Evolutionary conservation across 768 basidiomycete species (phyloP).

Genomic region (Rhodotorula taiwanensis): DNA sequence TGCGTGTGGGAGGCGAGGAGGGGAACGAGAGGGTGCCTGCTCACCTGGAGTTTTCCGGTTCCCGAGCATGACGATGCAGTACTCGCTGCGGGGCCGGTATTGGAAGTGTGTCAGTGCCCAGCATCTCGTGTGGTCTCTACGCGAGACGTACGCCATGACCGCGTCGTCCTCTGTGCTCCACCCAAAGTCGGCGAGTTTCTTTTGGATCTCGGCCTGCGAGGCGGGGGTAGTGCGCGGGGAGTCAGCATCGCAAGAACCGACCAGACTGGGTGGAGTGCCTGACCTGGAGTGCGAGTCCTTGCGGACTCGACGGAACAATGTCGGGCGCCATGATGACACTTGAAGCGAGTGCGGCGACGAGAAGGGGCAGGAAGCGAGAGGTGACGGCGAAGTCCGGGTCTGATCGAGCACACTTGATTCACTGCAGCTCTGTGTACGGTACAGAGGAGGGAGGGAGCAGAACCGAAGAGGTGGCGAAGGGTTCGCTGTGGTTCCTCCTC

Average conservation of each 20-base stretch:
- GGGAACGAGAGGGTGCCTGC: background rate
- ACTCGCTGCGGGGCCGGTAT: slow-evolving; percentile 22
- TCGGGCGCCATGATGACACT: slow-evolving; percentile 11
- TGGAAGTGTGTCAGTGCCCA: background rate
- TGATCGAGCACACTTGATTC: too few relatives aligned
- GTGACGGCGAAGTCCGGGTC: background rate
- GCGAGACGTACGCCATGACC: slow-evolving; percentile 37
- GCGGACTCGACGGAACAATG: slow-evolving; percentile 18
- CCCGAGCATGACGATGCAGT: slow-evolving; percentile 38
- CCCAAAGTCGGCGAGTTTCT: slow-evolving; percentile 35
- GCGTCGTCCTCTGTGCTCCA: slow-evolving; percentile 40
- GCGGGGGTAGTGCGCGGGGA: background rate
- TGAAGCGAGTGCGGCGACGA: too few relatives aligned
- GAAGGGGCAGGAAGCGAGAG: background rate
- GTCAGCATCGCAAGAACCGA: too few relatives aligned
- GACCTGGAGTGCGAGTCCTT: slow-evolving; percentile 33
- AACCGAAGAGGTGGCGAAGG: too few relatives aligned
- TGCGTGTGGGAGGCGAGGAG: background rate
- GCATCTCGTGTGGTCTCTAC: too few relatives aligned
- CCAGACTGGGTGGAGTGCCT: background rate
- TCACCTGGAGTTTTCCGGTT: slow-evolving; percentile 33
- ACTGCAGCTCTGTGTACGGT: too few relatives aligned
- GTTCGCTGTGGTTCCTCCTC: background rate
- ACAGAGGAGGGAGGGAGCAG: too few relatives aligned
- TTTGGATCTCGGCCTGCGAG: slow-evolving; percentile 38